Percentiles rank a stretch among this genome's conserved stretches.
These are phyloP conservation scores for Fusarium hostae DNA, from an alignment of 2,329 filamentous ascomycete species.

Conservation along the genomic window DNA sequence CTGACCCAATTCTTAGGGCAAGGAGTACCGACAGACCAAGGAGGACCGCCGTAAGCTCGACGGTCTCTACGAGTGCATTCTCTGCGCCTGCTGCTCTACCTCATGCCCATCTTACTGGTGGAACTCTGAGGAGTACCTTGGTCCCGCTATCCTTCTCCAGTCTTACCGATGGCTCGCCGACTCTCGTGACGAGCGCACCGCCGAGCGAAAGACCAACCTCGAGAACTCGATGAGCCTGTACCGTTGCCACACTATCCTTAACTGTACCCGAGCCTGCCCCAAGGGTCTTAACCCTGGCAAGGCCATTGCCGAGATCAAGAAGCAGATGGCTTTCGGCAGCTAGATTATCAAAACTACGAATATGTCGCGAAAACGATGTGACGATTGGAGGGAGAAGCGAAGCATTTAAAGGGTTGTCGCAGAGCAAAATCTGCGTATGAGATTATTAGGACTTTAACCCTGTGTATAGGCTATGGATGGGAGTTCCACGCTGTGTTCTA, in stretches of 20 bases:
- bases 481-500: conserved; percentile 45
- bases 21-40: conserved; percentile 90
- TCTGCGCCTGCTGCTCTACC: conserved; percentile 98
- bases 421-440: conserved; percentile 37
- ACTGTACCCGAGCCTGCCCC: conserved; percentile 97
- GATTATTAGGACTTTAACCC: conserved; percentile 44
- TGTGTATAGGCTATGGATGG: conserved; percentile 45
- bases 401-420: conserved; percentile 37
- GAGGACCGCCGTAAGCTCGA: conserved; percentile 96
- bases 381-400: conserved; percentile 30
- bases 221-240: conserved; percentile 99
- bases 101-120: conserved; percentile 99
- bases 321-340: conserved; percentile 78
- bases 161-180: conserved; percentile 98
- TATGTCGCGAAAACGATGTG: conserved; percentile 23
- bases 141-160: conserved; percentile 94
- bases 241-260: conserved; percentile 98
- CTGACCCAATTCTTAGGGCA: conserved; percentile 68
- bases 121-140: conserved; percentile 99
- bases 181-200: conserved; percentile 89
- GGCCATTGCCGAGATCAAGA: conserved; percentile 98
- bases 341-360: conserved; percentile 33
- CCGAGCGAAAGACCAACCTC: conserved; percentile 87
- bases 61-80: conserved; percentile 98
- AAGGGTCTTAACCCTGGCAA: conserved; percentile 97